phyloP scores from a whole-genome alignment of 1,139 yeast genomes.

The Hansenula lynferdii region DNA sequence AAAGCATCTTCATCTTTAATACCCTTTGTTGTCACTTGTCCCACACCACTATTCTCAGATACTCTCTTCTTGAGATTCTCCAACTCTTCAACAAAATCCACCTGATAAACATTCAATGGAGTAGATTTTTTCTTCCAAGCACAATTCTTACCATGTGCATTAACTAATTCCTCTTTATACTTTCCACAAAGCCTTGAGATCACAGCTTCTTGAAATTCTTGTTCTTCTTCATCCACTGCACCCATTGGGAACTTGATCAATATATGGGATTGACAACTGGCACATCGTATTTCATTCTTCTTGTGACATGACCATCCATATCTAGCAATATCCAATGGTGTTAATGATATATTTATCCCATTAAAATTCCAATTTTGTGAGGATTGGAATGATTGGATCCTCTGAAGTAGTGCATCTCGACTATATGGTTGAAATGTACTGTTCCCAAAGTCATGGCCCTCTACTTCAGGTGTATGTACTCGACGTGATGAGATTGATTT shows the following conservation, averaged over 20 bases:
- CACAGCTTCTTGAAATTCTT: not conserved
- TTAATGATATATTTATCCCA: not conserved
- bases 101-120: slow-evolving; percentile 12
- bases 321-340: slow-evolving; percentile 1
- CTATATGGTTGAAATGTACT: slow-evolving; percentile 16
- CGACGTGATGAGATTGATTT: slow-evolving; percentile 2
- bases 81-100: not conserved
- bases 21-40: not conserved
- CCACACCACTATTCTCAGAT: not conserved
- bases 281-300: not conserved
- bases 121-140: slow-evolving; percentile 18
- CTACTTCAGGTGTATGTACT: not conserved
- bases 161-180: slow-evolving; percentile 6
- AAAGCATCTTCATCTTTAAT: not conserved
- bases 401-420: slow-evolving; percentile 15
- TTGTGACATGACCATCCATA: slow-evolving; percentile 5
- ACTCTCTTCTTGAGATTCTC: not conserved
- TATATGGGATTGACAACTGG: not conserved
- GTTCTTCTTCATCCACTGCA: not conserved
- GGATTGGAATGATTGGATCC: slow-evolving; percentile 22
- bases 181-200: slow-evolving; percentile 4
- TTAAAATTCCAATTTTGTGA: slow-evolving; percentile 15
- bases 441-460: too few species aligned
- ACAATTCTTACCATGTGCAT: slow-evolving; percentile 14
- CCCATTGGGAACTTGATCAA: not conserved